phyloP scores from a whole-genome alignment of 176 grass and related monocot genomes.

The Oryza meridionalis region DNA sequence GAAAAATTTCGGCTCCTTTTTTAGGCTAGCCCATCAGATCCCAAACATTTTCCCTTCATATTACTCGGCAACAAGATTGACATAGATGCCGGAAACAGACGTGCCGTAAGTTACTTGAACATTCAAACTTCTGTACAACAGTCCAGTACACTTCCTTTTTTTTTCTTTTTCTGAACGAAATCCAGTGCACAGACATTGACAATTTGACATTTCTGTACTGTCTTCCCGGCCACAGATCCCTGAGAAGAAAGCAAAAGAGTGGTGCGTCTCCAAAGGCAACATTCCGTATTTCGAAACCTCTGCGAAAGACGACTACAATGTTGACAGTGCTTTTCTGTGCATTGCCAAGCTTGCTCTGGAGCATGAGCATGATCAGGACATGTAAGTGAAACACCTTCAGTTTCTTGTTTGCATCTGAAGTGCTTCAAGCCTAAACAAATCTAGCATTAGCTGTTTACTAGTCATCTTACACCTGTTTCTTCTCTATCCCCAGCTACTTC shows the following conservation, averaged over 20 bases:
- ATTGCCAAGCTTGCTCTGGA: constrained; percentile 83
- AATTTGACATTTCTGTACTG: not conserved
- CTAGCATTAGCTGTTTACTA: not conserved
- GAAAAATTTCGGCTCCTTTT: constrained; percentile 7
- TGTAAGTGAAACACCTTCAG: constrained; percentile 57
- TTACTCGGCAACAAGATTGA: constrained; percentile 93
- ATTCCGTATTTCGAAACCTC: constrained; percentile 95
- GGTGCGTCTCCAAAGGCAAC: constrained; percentile 86
- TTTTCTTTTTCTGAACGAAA: not conserved
- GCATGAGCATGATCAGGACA: constrained; percentile 82
- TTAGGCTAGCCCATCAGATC: constrained; percentile 73
- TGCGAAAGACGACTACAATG: constrained; percentile 88
- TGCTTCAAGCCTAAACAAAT: not conserved
- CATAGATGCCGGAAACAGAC: constrained; percentile 76
- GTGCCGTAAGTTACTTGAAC: constrained; percentile 59
- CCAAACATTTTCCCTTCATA: constrained; percentile 84
- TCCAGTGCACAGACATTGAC: not conserved
- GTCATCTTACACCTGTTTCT: not conserved
- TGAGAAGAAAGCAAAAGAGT: constrained; percentile 90
- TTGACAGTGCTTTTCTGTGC: constrained; percentile 82
- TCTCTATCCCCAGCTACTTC: constrained; percentile 64
- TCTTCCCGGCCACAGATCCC: constrained; percentile 52
- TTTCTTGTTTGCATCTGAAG: constrained; percentile 8
- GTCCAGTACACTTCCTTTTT: not conserved
- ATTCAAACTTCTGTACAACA: not conserved